Base-by-base conservation (phyloP, 2,329 filamentous ascomycete species). In the Stachybotrys chartarum region DNA sequence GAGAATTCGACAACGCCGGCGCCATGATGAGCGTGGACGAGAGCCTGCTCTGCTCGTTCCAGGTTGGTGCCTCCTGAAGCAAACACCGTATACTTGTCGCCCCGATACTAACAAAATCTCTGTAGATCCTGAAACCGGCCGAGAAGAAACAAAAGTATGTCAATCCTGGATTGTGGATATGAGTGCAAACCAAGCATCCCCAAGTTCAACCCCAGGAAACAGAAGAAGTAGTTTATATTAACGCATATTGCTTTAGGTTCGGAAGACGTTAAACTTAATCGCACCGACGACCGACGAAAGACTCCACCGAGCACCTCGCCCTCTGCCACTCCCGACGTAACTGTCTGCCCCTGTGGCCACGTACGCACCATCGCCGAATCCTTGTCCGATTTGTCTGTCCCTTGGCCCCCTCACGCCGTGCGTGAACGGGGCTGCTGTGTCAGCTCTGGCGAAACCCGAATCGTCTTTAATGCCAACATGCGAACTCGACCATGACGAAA, bases 131-230 rank as follows among this genome's bases (percentile, higher is more conserved):
- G 80, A 99, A 97, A 82, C 94, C 94, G 70, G 94, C 94, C 75
- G 94, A 99, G 85, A 99, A 99, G 87, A 99, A 99, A 87, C 93
- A 97, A 90, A 97, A 97, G 92, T 97, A 96, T 82, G 92, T 95
- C 72, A 83, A 85, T 78, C 81, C 80, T 78, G 81, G 82, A 78
- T 81, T 81, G 87, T 75, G 85, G 83, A 78, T 81, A 82, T 78
- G 57, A 59, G 59, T 62, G 61, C 61, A 64, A 62, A 59, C 59
- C 63, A 60, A 57, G 54, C 59, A 59, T 56, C 58, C 59, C 63
- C 60, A 63, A 60, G 14, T 5, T 14, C 35, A 6, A 6, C 10
- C 35, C 35, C 35, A 42, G 5, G 10, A 10, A 42, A 14, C 35
- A 6, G 35, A 42, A 42, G 35, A 42, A 42, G 35, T 14, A 3